A percentile compares a stretch with the other conserved stretches of the same genome.
phyloP scores from a whole-genome alignment of 768 basidiomycete species.

The Lanmaoa pseudosensibilis region DNA sequence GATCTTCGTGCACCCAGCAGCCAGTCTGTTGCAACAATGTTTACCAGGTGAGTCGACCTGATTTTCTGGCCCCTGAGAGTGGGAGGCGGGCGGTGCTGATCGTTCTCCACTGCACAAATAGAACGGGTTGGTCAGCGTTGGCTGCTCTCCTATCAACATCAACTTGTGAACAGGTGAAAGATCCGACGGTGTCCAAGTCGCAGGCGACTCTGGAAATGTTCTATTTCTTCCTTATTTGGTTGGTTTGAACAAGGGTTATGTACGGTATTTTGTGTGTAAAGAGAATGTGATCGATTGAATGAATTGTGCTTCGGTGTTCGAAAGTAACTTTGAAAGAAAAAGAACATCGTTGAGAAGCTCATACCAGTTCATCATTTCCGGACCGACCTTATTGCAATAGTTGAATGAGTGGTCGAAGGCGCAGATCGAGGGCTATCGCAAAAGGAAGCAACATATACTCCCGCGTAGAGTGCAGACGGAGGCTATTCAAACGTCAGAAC shows the following conservation, averaged over 20 bases:
- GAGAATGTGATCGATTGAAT: neutral
- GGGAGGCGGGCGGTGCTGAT: neutral
- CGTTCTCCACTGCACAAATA: neutral
- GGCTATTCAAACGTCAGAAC: too few species aligned
- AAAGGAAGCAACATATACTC: too few species aligned
- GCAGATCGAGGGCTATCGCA: too few species aligned
- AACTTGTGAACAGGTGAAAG: neutral
- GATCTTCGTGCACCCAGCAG: conserved; percentile 8
- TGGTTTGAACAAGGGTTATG: neutral
- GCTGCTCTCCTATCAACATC: conserved; percentile 16
- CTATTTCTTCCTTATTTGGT: neutral
- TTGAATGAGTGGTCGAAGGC: neutral
- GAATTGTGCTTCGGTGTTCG: neutral
- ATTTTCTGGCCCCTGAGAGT: neutral
- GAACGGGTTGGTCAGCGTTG: conserved; percentile 13
- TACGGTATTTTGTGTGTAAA: neutral
- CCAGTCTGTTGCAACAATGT: conserved; percentile 18
- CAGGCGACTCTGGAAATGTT: neutral
- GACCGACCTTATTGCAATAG: neutral
- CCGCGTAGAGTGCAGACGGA: too few species aligned
- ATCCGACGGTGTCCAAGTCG: neutral
- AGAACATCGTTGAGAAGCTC: neutral
- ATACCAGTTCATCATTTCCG: neutral
- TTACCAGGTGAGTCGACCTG: conserved; percentile 1
- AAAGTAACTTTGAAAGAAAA: neutral